Evolutionary conservation across 1,139 yeast species (phyloP), one percentile per base, ranked within the genome.

Genomic region (Wickerhamomyces sp.): DNA sequence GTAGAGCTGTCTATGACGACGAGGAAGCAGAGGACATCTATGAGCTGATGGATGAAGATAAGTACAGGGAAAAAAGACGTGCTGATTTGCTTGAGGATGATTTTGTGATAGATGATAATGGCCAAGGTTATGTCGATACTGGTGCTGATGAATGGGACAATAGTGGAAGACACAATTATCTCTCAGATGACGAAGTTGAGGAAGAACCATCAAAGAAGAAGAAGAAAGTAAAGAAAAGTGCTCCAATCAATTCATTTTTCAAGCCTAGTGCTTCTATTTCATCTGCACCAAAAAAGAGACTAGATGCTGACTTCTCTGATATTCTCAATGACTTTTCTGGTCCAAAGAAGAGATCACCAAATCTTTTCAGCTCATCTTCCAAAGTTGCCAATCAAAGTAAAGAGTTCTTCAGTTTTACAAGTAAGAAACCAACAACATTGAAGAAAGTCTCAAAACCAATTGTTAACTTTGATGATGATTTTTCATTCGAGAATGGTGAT

Each of bases 11-110:
- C 23, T 57, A 58, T 15, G 63, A 60, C 3, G 72, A 61, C 3
- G 71, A 65, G 26, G 69, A 67, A 13, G 71, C 70, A 11, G 74
- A 69, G 26, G 76, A 74, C 40, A 80, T 93, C 48, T 91, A 90
- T 63, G 97, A 91, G 58, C 91, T 87, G 58, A 84, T 90, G 10
- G 95, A 87, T 60, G 96, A 90, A 57, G 82, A 76, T 37, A 81
- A 85, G 32, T 91, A 79, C 65, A 72, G 93, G 54, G 76, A 78
- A 53, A 87, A 81, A 61, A 88, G 87, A 60, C 77, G 95, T 55
- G 79, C 85, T 48, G 89, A 90, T 50, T 72, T 93, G 46, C 73
- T 89, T 68, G 83, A 86, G 52, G 97, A 91, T 60, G 96, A 91
- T 61, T 93, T 93, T 62, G 93, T 93, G 42, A 96, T 89, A 2